Evolutionary conservation across 257 asterid species (phyloP).

Genomic region (Nicotiana sylvestris): DNA sequence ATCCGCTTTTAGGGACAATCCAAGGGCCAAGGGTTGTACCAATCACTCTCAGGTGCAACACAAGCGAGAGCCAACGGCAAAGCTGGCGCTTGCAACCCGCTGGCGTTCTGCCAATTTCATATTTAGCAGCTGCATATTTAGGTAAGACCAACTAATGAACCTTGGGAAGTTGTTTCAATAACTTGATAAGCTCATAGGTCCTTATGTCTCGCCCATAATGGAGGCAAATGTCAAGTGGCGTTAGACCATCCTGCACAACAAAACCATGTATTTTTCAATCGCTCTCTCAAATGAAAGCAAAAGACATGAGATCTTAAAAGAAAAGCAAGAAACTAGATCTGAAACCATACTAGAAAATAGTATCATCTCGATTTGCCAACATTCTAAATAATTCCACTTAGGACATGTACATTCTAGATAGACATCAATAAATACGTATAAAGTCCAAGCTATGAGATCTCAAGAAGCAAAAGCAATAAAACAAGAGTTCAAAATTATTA

Average conservation of each 20-base stretch:
- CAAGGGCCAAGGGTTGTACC: background rate
- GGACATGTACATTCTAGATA: background rate
- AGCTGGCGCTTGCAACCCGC: background rate
- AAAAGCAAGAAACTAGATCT: background rate
- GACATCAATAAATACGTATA: background rate
- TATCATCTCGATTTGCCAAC: background rate
- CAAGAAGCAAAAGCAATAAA: background rate
- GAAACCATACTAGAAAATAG: background rate
- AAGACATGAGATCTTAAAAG: background rate
- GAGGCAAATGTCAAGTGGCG: conserved; percentile 13
- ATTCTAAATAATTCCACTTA: background rate
- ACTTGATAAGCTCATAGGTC: conserved; percentile 13
- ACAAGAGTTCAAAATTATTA: background rate
- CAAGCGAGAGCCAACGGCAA: background rate
- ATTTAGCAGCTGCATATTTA: background rate
- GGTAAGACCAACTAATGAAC: background rate
- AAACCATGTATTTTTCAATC: background rate
- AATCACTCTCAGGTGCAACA: background rate
- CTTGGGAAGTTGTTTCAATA: conserved; percentile 10
- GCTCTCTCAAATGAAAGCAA: background rate
- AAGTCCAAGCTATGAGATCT: background rate
- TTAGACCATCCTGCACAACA: conserved; percentile 19
- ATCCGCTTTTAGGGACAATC: background rate
- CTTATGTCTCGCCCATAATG: conserved; percentile 7
- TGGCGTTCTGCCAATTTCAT: background rate